Evolutionary conservation across 331 rosid genomes (phyloP).

Genomic region (Dryas integrifolia): DNA sequence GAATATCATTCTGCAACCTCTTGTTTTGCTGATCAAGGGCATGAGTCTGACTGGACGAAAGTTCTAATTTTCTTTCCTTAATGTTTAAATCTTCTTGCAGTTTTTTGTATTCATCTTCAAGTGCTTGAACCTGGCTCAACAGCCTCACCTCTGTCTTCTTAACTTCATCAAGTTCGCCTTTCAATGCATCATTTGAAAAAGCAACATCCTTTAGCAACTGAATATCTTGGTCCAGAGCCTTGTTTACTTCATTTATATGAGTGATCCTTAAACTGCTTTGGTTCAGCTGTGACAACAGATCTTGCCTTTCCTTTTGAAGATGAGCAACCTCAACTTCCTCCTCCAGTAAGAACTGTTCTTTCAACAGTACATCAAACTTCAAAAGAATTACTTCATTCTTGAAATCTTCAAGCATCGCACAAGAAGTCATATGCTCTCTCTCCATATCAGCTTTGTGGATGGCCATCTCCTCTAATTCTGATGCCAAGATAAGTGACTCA

Average conservation of each 20-base stretch:
- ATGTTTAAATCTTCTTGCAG: conserved; percentile 36
- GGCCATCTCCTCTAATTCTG: conserved; percentile 48
- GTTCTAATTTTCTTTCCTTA: conserved; percentile 44
- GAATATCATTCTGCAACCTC: conserved; percentile 35
- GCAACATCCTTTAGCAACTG: conserved; percentile 44
- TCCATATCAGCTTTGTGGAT: conserved; percentile 42
- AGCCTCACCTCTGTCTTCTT: conserved; percentile 41
- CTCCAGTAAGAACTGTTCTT: conserved; percentile 41
- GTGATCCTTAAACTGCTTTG: conserved; percentile 34
- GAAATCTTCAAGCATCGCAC: conserved; percentile 43
- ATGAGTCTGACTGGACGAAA: conserved; percentile 39
- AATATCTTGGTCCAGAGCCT: conserved; percentile 43
- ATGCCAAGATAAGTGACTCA: conserved; percentile 59
- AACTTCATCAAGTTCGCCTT: conserved; percentile 45
- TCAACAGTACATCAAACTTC: conserved; percentile 53
- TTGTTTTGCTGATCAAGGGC: conserved; percentile 43
- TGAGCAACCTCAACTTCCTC: conserved; percentile 47
- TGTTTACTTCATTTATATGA: conserved; percentile 45
- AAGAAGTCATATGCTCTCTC: conserved; percentile 35
- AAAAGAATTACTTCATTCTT: conserved; percentile 46
- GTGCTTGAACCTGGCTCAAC: conserved; percentile 39
- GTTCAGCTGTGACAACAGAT: conserved; percentile 41
- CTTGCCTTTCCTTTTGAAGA: conserved; percentile 38
- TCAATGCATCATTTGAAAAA: conserved; percentile 45
- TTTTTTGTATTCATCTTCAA: conserved; percentile 50